These are phyloP conservation scores for Pichia deserticola DNA, from an alignment of 805 yeast genomes.

Conservation along the genomic window DNA sequence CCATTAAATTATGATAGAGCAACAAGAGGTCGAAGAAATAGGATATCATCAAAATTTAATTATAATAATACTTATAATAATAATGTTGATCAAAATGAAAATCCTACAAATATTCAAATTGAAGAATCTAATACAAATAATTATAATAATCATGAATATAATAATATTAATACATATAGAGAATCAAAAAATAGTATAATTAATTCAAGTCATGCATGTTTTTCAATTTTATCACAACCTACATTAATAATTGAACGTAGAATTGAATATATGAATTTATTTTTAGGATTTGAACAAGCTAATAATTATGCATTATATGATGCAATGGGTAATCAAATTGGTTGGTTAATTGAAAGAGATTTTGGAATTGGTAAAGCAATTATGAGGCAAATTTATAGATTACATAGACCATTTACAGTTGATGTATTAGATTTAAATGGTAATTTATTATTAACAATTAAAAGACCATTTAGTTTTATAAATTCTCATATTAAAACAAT, in stretches of 20 bases:
- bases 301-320: conserved; percentile 71
- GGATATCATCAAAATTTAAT: too few relatives aligned
- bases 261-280: conserved; percentile 79
- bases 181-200: conserved; percentile 35
- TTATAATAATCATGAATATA: conserved; percentile 16
- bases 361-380: conserved; percentile 58
- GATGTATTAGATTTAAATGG: conserved; percentile 64
- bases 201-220: conserved; percentile 50
- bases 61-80: too few relatives aligned
- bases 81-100: too few relatives aligned
- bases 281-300: conserved; percentile 88
- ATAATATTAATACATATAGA: neutral
- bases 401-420: conserved; percentile 81
- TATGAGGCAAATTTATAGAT: conserved; percentile 74
- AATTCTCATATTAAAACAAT: conserved; percentile 79
- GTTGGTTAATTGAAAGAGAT: conserved; percentile 78
- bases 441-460: conserved; percentile 53
- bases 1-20: conserved; percentile 14
- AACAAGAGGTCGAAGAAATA: conserved; percentile 1
- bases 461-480: conserved; percentile 79
- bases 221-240: conserved; percentile 64
- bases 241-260: conserved; percentile 82
- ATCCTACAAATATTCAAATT: too few relatives aligned
- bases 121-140: too few relatives aligned
- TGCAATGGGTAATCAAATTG: conserved; percentile 65